Evolutionary conservation across 2,329 filamentous ascomycete species (phyloP).

Genomic region (Amauroascus niger): DNA sequence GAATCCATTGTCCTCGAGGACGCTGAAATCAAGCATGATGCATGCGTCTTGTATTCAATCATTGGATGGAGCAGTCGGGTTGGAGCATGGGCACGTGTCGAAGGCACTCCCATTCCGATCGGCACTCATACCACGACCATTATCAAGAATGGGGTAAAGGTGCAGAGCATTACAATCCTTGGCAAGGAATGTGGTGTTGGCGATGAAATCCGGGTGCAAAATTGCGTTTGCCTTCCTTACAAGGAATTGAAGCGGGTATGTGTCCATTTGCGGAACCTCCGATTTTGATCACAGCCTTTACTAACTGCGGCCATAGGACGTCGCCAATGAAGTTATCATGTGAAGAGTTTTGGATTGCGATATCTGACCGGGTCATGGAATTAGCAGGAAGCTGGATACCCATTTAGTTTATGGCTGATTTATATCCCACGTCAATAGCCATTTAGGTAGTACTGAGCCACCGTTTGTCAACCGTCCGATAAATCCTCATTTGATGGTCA

Average conservation of each 20-base stretch:
- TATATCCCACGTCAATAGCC: not conserved
- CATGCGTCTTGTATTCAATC: conserved; percentile 89
- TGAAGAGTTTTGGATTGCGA: conserved; percentile 28
- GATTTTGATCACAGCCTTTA: conserved; percentile 22
- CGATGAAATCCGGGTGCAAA: conserved; percentile 91
- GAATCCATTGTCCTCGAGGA: conserved; percentile 94
- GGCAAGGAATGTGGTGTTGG: conserved; percentile 92
- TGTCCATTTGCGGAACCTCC: conserved; percentile 19
- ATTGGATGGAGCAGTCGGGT: conserved; percentile 95
- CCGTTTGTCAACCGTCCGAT: not conserved
- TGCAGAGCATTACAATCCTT: conserved; percentile 94
- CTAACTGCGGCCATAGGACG: conserved; percentile 51
- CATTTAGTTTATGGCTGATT: not conserved
- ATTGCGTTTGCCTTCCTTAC: conserved; percentile 93
- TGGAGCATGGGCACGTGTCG: conserved; percentile 95
- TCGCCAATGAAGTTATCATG: conserved; percentile 67
- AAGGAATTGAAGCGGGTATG: conserved; percentile 94
- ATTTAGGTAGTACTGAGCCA: not conserved
- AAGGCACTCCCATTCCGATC: conserved; percentile 82
- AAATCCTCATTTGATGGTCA: not conserved
- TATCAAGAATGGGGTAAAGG: conserved; percentile 95
- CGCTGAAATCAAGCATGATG: conserved; percentile 90
- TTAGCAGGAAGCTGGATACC: not conserved
- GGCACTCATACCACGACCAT: conserved; percentile 87
- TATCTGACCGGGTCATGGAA: not conserved